Percentiles rank a stretch among this genome's conserved stretches.
These are phyloP conservation scores for Diplodia seriata DNA, from an alignment of 2,329 filamentous ascomycete genomes.

Conservation along the genomic window DNA sequence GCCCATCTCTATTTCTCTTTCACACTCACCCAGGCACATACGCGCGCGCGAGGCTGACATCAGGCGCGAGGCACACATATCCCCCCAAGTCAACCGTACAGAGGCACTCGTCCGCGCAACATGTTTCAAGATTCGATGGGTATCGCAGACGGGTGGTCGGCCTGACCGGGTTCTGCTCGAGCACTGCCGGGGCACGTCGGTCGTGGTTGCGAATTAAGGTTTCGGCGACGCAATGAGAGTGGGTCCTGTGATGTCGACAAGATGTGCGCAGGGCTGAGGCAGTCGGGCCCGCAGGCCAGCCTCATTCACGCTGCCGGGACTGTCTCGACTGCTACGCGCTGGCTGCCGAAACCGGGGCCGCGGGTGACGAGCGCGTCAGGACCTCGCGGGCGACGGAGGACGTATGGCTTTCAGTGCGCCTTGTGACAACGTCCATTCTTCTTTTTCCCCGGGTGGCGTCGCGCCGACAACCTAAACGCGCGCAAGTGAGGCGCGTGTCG, in stretches of 20 bases:
- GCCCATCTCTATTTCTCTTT: background rate
- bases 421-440: background rate
- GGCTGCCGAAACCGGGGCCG: background rate
- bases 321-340: background rate
- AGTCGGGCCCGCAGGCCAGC: background rate
- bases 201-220: conserved; percentile 14
- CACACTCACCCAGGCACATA: background rate
- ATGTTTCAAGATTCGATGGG: conserved; percentile 25
- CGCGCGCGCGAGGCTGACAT: conserved; percentile 1
- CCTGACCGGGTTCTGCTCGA: conserved; percentile 1
- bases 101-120: background rate
- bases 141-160: background rate
- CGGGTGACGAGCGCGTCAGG: background rate
- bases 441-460: background rate
- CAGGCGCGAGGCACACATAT: background rate
- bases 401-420: background rate
- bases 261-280: conserved; percentile 19
- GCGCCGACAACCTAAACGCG: conserved; percentile 11
- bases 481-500: background rate
- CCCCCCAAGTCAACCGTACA: background rate
- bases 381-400: background rate
- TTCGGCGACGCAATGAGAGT: conserved; percentile 17
- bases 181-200: background rate
- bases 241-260: conserved; percentile 21
- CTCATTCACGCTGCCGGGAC: background rate